Base-by-base conservation (phyloP, 345 rosid genomes). In the Citrus cavaleriei region DNA sequence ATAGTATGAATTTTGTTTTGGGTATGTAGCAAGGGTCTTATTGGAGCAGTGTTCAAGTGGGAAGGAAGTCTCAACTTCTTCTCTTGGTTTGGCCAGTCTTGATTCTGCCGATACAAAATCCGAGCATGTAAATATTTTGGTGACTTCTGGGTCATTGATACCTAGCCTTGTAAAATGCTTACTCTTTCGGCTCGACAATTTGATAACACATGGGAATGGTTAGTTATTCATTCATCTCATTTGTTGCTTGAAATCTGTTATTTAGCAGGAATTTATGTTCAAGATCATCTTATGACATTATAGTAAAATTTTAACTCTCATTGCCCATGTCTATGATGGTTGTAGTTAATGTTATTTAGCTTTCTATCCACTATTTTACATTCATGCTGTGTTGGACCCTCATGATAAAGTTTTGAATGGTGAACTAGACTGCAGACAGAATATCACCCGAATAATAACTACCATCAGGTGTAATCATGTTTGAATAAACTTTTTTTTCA, bases 161-260 rank as follows among this genome's bases (percentile, higher is more conserved):
- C 98, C 98, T 6, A 95, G 97, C 88, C 91, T 93, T 1, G 92
- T 91, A 62, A 93, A 95, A 84, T 95, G 98, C 87, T 76, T 93
- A 73, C 93, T 93, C 77, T 95, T 90, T 82, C 89, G 90, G 37
- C 88, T 95, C 55, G 91, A 92, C 83, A 60, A 68, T 68, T 85
- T 88, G 81, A 75, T 95, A 79, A 64, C 84, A n/a, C 88, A 83
- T 74, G 91, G 78, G 79, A 89, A 93, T 77, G 94, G 97, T 95
- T 69, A 84, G 93, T 85, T 22, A 22, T 75, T 65, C 46, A 34
- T 73, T 55, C 67, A 8, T 62, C 51, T 68, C 68, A 57, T 32
- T 22, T 42, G 49, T 58, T 27, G 12, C 35, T 58, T 55, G 16
- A 35, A 76, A 34, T 59, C 4, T 40, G 32, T 28, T 77, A n/a